Conservation (phyloP, 2,329 filamentous ascomycete species). For the Tricladium varicosporioides region DNA sequence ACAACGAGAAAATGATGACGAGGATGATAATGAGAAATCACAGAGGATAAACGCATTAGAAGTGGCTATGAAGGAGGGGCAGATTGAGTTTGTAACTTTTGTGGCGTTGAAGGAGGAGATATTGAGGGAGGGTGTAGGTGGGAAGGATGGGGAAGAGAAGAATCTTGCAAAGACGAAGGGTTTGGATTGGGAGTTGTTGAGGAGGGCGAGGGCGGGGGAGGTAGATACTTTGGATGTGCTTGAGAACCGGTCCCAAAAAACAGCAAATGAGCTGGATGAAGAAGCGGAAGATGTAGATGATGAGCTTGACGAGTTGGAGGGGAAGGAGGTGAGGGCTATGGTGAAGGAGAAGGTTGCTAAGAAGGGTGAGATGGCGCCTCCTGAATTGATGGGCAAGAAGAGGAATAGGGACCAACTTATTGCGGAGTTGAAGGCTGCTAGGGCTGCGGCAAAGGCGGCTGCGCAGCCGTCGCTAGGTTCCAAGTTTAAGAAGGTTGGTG, state of each 20-base stretch:
- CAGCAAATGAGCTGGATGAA: conserved; percentile 32
- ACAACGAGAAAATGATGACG: conserved; percentile 53
- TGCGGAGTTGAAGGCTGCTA: conserved; percentile 62
- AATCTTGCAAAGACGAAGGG: conserved; percentile 64
- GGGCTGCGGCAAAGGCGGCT: conserved; percentile 54
- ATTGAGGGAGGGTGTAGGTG: conserved; percentile 70
- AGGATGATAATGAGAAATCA: conserved; percentile 53
- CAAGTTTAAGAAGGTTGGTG: conserved; percentile 65
- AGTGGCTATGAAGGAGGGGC: conserved; percentile 75
- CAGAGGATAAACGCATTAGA: conserved; percentile 75
- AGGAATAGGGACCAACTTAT: conserved; percentile 65
- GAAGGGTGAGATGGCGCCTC: conserved; percentile 58
- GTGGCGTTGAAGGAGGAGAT: conserved; percentile 73
- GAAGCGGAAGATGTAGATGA: conserved; percentile 56
- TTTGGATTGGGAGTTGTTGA: conserved; percentile 78
- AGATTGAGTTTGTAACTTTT: conserved; percentile 80
- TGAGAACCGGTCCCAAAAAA: conserved; percentile 31
- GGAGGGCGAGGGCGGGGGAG: conserved; percentile 67
- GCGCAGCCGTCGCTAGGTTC: conserved; percentile 53
- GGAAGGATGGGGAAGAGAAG: conserved; percentile 71
- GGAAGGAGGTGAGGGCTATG: conserved; percentile 52
- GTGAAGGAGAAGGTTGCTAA: conserved; percentile 48
- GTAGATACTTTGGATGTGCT: conserved; percentile 47
- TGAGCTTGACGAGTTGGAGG: conserved; percentile 59
- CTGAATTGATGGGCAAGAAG: conserved; percentile 56